Evolutionary conservation across 1,284 basidiomycete genomes (phyloP), one percentile per base, ranked within the genome.

Genomic region (Microbotryomycetes sp.): DNA sequence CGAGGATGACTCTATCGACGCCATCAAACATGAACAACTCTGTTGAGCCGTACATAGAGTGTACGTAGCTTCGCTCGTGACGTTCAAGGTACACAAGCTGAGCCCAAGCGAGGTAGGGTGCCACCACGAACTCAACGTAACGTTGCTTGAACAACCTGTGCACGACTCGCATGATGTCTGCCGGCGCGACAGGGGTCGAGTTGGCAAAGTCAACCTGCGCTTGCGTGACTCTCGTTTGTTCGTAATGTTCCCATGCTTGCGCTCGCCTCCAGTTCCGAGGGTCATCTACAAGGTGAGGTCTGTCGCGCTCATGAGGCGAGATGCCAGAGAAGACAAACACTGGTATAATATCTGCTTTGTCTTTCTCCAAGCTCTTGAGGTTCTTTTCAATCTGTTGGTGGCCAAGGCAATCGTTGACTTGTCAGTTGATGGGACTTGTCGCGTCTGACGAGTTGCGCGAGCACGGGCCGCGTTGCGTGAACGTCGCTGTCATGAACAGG

Each of bases 321-420:
- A 96, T 80, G 16, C 94, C 94, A 48, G 89, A 85, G 77, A 98
- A 96, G 54, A 99, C 91, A 74, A 98, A 97, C 36, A 99, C 91
- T 28, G 94, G 96, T 9, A 42, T 42, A 19, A 42, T 42, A 19
- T 42, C 36, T 42, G 36, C 36, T 76, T 96, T 97, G 50, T 88
- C 80, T 78, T 87, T 87, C 81, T 97, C 93, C 72, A 97, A 85
- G 9, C 83, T 81, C 54, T 92, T 87, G 54, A 98, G 81, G 80
- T 98, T 93, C 36, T 84, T 81, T 78, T 97, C 93, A 75, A 98
- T 92, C 65, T 89, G 86, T 49, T 4, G 26, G 50, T 3, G 4
- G 50, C 25, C n/a, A 26, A 46, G 42, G 15, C 47, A 14, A 49
- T 22, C 47, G 47, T 14, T n/a, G 47, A 26, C n/a, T n/a, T n/a